A percentile compares a stretch with the other conserved stretches of the same genome.
Evolutionary conservation across 2,329 filamentous ascomycete genomes (phyloP).

Genomic region (Capronia americana): DNA sequence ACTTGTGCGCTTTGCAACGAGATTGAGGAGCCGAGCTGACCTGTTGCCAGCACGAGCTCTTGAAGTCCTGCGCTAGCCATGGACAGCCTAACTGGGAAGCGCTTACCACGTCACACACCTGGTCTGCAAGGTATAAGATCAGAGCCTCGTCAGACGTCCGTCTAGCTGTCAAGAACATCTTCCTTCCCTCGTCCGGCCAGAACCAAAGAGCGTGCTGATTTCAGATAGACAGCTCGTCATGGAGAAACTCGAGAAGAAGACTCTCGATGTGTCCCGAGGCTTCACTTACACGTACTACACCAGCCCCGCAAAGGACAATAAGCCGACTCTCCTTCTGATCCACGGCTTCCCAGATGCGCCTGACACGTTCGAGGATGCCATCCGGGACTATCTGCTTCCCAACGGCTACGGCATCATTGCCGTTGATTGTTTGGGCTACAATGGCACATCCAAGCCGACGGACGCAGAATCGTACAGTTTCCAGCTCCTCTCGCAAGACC

Average conservation of each 20-base stretch:
- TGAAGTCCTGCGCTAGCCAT: background rate
- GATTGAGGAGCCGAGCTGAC: background rate
- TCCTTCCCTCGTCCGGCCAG: background rate
- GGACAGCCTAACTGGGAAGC: background rate
- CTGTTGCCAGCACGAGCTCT: background rate
- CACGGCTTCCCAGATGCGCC: slow-evolving; percentile 61
- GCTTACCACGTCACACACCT: background rate
- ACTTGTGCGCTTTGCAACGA: background rate
- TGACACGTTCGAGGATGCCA: slow-evolving; percentile 50
- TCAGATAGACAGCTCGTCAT: slow-evolving; percentile 2
- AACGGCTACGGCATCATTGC: slow-evolving; percentile 50
- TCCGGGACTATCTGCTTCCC: slow-evolving; percentile 50
- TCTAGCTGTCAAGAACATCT: background rate
- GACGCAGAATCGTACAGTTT: slow-evolving; percentile 48
- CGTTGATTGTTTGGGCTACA: slow-evolving; percentile 50
- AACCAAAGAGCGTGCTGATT: background rate
- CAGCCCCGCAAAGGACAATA: slow-evolving; percentile 33
- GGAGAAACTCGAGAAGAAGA: slow-evolving; percentile 28
- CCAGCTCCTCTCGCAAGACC: slow-evolving; percentile 46
- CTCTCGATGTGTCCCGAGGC: slow-evolving; percentile 26
- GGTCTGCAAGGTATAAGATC: background rate
- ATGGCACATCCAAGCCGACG: slow-evolving; percentile 51
- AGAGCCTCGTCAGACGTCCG: background rate
- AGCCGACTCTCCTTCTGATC: slow-evolving; percentile 49
- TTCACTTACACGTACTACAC: slow-evolving; percentile 53